phyloP scores from a whole-genome alignment of 2,329 filamentous ascomycete species.

The Taxawa tesnikishii region DNA sequence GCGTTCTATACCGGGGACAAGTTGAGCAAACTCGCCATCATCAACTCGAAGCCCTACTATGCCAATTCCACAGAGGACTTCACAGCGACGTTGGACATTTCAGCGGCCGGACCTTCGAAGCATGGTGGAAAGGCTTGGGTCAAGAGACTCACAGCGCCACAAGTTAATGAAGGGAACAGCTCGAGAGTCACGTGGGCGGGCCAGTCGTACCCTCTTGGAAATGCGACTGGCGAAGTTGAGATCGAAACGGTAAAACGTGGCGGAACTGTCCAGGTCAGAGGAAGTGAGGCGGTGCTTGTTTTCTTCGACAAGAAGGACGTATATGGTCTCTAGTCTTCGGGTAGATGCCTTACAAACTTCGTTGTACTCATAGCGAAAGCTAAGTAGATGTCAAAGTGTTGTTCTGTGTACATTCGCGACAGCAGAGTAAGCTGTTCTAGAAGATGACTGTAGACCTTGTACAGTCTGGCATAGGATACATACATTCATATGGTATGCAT shows the following conservation, averaged over 20 bases:
- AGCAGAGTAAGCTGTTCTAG: too few species aligned
- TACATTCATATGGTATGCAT: too few species aligned
- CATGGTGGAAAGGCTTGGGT: conserved; percentile 6
- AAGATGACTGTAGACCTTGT: too few species aligned
- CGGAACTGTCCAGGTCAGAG: conserved; percentile 12
- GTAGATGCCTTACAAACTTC: too few species aligned
- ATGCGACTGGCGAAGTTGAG: conserved; percentile 8
- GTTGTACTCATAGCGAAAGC: too few species aligned
- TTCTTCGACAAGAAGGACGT: conserved; percentile 12
- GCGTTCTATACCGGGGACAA: conserved; percentile 12
- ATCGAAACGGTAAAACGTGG: conserved; percentile 11
- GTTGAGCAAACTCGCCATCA: conserved; percentile 15
- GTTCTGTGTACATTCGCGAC: too few species aligned
- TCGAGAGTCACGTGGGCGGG: conserved; percentile 16
- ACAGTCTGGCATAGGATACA: too few species aligned
- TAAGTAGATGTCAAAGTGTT: too few species aligned
- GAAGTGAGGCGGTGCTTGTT: conserved; percentile 17
- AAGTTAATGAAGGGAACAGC: conserved; percentile 14
- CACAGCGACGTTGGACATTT: conserved; percentile 10
- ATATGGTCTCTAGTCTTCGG: too few species aligned
- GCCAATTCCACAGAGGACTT: conserved; percentile 15
- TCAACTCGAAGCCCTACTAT: conserved; percentile 17
- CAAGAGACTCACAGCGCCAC: conserved; percentile 16
- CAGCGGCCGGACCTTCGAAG: not conserved
- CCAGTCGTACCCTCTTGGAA: conserved; percentile 15